A percentile compares a stretch with the other conserved stretches of the same genome.
Evolutionary conservation across 352 stramenopile genomes (phyloP).

Genomic region (Pythium phragmiticola): DNA sequence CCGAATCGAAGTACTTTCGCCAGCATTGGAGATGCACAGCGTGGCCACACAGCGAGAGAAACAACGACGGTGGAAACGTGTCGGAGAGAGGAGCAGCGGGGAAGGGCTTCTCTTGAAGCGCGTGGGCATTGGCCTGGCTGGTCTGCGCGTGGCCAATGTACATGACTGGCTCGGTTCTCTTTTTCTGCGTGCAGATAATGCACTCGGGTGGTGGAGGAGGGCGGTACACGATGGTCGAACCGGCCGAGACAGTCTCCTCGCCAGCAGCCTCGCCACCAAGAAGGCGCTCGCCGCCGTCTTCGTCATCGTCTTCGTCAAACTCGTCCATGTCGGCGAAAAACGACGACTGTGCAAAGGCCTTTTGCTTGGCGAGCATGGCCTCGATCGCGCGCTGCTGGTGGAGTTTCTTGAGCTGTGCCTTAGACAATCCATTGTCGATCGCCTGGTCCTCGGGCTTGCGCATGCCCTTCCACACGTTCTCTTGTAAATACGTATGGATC

Average conservation of each 20-base stretch:
- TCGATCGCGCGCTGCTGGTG: slow-evolving; percentile 82
- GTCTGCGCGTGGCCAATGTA: slow-evolving; percentile 83
- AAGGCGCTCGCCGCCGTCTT: slow-evolving; percentile 26
- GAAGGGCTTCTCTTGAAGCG: slow-evolving; percentile 43
- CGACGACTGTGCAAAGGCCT: slow-evolving; percentile 68
- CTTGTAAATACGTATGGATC: slow-evolving; percentile 55
- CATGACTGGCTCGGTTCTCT: slow-evolving; percentile 82
- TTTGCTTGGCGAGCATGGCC: slow-evolving; percentile 80
- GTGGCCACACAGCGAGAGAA: slow-evolving; percentile 86
- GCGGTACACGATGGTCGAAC: slow-evolving; percentile 56
- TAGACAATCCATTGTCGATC: slow-evolving; percentile 60
- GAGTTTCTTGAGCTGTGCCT: slow-evolving; percentile 71
- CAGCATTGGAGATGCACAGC: slow-evolving; percentile 89
- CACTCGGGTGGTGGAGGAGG: slow-evolving; percentile 69
- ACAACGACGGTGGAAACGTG: slow-evolving; percentile 62
- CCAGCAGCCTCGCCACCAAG: slow-evolving; percentile 19
- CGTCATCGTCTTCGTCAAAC: slow-evolving; percentile 59
- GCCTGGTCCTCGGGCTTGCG: slow-evolving; percentile 56
- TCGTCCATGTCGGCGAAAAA: slow-evolving; percentile 69
- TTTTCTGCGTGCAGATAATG: slow-evolving; percentile 86
- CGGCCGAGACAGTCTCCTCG: slow-evolving; percentile 12
- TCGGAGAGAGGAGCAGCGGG: slow-evolving; percentile 31
- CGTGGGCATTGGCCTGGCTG: slow-evolving; percentile 56
- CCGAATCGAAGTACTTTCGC: slow-evolving; percentile 88
- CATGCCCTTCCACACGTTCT: slow-evolving; percentile 61